Percentiles rank a stretch among this genome's conserved stretches.
phyloP scores from a whole-genome alignment of 2,329 filamentous ascomycete genomes.

The Verticillium dahliae region DNA sequence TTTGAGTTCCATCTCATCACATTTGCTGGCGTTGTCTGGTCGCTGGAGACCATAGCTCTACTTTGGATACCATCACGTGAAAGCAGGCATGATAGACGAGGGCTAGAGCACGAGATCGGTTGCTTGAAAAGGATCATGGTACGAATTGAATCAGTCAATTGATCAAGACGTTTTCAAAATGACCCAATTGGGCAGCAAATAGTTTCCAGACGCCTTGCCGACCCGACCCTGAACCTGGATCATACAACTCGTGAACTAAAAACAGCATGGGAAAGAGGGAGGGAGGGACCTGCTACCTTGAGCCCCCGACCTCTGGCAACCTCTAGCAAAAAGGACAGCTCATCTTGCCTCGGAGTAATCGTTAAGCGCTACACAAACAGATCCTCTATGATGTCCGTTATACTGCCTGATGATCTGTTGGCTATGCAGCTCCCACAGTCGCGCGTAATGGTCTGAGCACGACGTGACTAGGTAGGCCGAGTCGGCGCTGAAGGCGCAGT shows the following conservation, averaged over 20 bases:
- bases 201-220: slow-evolving; percentile 13
- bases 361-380: slow-evolving; percentile 88
- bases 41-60: background rate
- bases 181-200: background rate
- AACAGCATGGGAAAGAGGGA: background rate
- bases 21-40: background rate
- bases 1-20: background rate
- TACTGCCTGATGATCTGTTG: slow-evolving; percentile 92
- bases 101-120: background rate
- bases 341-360: slow-evolving; percentile 62
- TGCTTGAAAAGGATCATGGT: slow-evolving; percentile 3
- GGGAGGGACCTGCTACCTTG: background rate
- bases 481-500: slow-evolving; percentile 91
- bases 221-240: slow-evolving; percentile 6
- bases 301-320: background rate
- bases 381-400: slow-evolving; percentile 86
- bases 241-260: slow-evolving; percentile 2
- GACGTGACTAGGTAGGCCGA: slow-evolving; percentile 90
- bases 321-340: background rate
- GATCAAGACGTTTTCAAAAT: slow-evolving; percentile 2
- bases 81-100: background rate
- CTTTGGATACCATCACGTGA: slow-evolving; percentile 7
- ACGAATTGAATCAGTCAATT: slow-evolving; percentile 6
- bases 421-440: slow-evolving; percentile 81
- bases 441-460: slow-evolving; percentile 87